Evolutionary conservation across 805 yeast genomes (phyloP), one percentile per base, ranked within the genome.

Genomic region (Spathaspora girioi): DNA sequence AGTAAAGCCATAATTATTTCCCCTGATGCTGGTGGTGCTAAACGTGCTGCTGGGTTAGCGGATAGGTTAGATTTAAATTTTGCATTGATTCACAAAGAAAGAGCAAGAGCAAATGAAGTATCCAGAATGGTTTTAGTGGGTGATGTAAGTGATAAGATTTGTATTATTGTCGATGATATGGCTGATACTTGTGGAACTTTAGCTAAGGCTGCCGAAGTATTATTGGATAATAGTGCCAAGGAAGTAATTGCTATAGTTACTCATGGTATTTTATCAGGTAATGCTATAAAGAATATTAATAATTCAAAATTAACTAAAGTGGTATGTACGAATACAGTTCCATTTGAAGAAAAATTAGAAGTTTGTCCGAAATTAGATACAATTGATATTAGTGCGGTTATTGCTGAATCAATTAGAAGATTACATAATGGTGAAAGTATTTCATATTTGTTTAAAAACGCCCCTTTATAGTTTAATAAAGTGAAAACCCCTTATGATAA

Each of bases 11-110:
- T 91, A 48, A 82, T 93, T 50, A 96, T 93, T 11, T 90, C 97
- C 4, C 99, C 99, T 2, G 99, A 93, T 73, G 99, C 99, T 2
- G 99, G 99, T 60, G 99, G 99, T 53, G 98, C 98, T 50, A 93
- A 93, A 70, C 81, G 99, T 58, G 99, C 92, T 26, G 98, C 98
- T 1, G 84, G 92, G 5, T 75, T 93, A 48, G 98, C 98, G 12
- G 98, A 93, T 63, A 83, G 87, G 61, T 76, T 94, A 57, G 98
- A 94, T 62, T 79, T 93, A 59, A 90, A 87, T 66, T 93, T 93
- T 71, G 98, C 99, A 0, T 81, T 93, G 66, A 94, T 93, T 61
- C 99, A 93, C 73, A 93, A 93, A 68, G 99, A 93, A 74, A 83
- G 99, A 65, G 93, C 89, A 46, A 83, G 87, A 63, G 97, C 98